A percentile compares a stretch with the other conserved stretches of the same genome.
These are phyloP conservation scores for Phytophthora macrochlamydospora DNA, from an alignment of 352 stramenopile species.

Conservation along the genomic window DNA sequence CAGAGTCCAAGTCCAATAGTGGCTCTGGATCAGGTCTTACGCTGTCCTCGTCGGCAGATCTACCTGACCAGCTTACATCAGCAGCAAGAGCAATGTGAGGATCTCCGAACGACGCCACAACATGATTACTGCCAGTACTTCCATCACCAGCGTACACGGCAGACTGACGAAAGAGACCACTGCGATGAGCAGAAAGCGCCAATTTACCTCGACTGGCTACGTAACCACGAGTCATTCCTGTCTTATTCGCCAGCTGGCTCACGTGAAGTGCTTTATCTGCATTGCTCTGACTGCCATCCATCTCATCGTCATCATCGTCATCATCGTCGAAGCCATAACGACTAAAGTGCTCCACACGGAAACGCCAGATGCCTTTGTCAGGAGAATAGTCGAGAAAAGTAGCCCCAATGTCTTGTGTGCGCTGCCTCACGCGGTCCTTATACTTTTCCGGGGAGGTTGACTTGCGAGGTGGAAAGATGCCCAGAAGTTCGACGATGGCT, in stretches of 20 bases:
- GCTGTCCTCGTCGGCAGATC: conserved; percentile 10
- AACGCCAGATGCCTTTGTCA: conserved; percentile 81
- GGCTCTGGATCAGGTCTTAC: conserved; percentile 5
- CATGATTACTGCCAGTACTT: conserved; percentile 10
- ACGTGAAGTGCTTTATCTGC: conserved; percentile 20
- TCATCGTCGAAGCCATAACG: conserved; percentile 82
- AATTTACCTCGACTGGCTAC: conserved; percentile 22
- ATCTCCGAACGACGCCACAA: conserved; percentile 46
- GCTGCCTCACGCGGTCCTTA: conserved; percentile 76
- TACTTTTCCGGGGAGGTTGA: conserved; percentile 64
- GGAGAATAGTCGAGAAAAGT: conserved; percentile 80
- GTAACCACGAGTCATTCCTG: conserved; percentile 27
- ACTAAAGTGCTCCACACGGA: conserved; percentile 88
- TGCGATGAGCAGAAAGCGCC: conserved; percentile 36
- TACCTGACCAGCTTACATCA: conserved; percentile 26
- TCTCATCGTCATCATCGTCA: conserved; percentile 69
- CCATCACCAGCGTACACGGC: conserved; percentile 39
- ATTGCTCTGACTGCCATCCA: conserved; percentile 37
- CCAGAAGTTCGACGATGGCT: conserved; percentile 78
- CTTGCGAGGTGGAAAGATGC: conserved; percentile 77
- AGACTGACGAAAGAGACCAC: conserved; percentile 50
- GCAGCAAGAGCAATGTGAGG: conserved; percentile 6
- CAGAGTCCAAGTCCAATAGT: conserved; percentile 23
- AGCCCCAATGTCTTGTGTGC: conserved; percentile 77
- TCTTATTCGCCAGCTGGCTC: conserved; percentile 31